Base-by-base conservation (phyloP, 768 basidiomycete species). In the Trametes sanguinea region DNA sequence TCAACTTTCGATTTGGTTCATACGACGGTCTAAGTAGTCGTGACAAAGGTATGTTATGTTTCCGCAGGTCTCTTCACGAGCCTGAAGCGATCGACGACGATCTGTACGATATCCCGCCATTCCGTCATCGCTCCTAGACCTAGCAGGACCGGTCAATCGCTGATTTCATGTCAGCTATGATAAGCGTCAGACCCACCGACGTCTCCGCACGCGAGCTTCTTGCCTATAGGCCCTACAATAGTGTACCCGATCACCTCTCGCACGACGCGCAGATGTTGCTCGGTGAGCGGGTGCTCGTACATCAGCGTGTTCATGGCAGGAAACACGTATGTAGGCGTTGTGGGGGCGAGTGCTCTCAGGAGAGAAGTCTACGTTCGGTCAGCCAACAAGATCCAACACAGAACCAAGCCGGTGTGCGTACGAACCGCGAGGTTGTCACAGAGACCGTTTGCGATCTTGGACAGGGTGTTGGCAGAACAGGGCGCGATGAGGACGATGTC, bases 241-340 rank as follows among this genome's bases (percentile, higher is more conserved):
- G 83, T 76, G 71, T 98, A 99, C 11, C 83, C 80, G 9, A 98
- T 81, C 43, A 90, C 81, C 1, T 95, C 90, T 30, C 79, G 80
- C 5, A 96, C 81, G 42, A 90, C 70, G 27, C 85, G 82, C 45
- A 98, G 75, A 70, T 99, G 97, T 64, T 90, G 84, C 1, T 85
- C 83, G 0, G 95, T 98, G 46, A 98, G 80, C 17, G 94, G 94
- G 71, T 98, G 95, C 61, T 91, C 86, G 71, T 92, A 98, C 96
- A 99, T 99, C 66, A 93, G 79, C 3, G 97, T 98, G 74, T 99
- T 99, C 96, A 98, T 99, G 0, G 96, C 97, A 1, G 96, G 96
- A 71, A 95, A 98, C 40, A 98, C 75, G 69, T 89, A 94, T 6
- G 93, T 94, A 6, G 91, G 90, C 0, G 93, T 97, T 6, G 83